A percentile compares a stretch with the other conserved stretches of the same genome.
Evolutionary conservation across 306 rosid genomes (phyloP).

Genomic region (Vigna hirtella): DNA sequence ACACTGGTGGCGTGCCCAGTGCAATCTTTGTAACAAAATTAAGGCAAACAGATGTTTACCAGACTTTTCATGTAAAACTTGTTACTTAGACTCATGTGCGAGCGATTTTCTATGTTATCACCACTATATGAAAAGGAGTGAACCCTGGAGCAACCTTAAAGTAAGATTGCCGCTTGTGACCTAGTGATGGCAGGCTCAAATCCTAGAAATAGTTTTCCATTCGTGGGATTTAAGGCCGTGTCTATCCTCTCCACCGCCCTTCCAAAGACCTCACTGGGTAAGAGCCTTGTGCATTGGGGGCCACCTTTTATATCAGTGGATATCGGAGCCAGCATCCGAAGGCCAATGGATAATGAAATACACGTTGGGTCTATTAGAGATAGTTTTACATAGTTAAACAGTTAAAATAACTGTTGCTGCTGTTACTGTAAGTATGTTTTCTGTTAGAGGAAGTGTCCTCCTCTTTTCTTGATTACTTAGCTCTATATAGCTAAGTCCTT

Average conservation of each 20-base stretch:
- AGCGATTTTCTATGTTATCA: constrained; percentile 11
- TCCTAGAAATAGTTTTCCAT: background rate
- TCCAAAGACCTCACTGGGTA: background rate
- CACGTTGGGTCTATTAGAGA: background rate
- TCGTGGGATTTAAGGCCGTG: background rate
- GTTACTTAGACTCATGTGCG: background rate
- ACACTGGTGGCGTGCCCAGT: background rate
- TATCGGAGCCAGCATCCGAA: constrained; percentile 10
- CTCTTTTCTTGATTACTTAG: no score
- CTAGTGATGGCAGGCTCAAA: background rate
- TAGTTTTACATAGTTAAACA: no score
- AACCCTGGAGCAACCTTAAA: background rate
- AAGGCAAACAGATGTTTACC: background rate
- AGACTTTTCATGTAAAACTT: background rate
- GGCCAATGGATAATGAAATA: background rate
- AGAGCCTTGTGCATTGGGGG: background rate
- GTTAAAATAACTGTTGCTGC: no score
- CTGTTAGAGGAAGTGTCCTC: no score
- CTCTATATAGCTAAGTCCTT: no score
- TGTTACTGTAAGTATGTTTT: no score
- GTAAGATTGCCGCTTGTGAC: background rate
- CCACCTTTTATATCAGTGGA: background rate
- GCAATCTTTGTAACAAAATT: background rate
- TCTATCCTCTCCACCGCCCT: background rate
- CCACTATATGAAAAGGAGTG: background rate